Base-by-base conservation (phyloP, 345 rosid genomes). In the Psidium guajava region DNA sequence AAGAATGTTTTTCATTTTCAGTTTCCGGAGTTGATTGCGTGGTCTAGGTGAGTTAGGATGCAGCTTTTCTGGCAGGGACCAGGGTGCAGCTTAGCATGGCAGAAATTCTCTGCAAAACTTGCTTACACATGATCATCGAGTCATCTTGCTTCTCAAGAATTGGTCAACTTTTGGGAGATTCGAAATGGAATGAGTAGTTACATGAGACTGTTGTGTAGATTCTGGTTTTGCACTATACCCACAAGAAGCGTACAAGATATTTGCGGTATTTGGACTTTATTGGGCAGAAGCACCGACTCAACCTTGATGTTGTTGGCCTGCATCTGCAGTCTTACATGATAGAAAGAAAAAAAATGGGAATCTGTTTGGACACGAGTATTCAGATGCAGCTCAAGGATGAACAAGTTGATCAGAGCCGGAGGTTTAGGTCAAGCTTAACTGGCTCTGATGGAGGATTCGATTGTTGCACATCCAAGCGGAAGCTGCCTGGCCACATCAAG, bases 401-500 rank as follows among this genome's bases (percentile, higher is more conserved):
- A 64, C 44, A 4, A 64, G 24, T 64, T 64, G 77, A 64, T 82
- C 57, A 84, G 82, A 84, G 86, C 47, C 86, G 86, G 55, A 84
- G 86, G 81, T 73, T 84, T 84, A 85, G 59, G 83, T 85, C 87
- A 13, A 81, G 80, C 73, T 44, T 47, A 22, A 59, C 77, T 58
- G 81, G 64, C 55, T 57, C 80, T 11, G 87, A 56, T 32, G 82
- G 82, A 50, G 82, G 81, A 27, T 73, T 75, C 22, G 28, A 27
- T 84, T 88, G 87, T 83, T 21, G 90, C 73, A 87, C 88, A 90
- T 91, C 91, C 89, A 92, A 75, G 75, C 89, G 95, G 86, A 94
- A 93, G 88, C 98, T 94, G 44, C 98, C 98, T 21, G 94, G 98
- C 98, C 98, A 94, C 87, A 88, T 90, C 86, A 87, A 77, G 84